Evolutionary conservation across 352 stramenopile species (phyloP), one percentile per base, ranked within the genome.

Genomic region (Pythium chondricola): DNA sequence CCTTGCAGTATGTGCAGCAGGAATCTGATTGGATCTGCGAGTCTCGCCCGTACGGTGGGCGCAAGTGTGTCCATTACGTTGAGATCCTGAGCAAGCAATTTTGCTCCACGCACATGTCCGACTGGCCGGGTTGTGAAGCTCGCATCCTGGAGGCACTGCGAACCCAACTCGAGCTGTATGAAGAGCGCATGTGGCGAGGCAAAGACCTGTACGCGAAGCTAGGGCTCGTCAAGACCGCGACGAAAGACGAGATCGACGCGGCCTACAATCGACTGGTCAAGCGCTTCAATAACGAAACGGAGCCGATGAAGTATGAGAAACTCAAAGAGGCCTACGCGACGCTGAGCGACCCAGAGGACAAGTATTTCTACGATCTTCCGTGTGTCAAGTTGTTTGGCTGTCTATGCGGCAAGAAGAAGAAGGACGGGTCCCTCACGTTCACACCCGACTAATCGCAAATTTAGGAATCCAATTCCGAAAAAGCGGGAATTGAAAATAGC

Each of bases 121-220:
- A 84, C 17, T 92, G 80, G 80, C 24, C 1, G 29, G 69, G 35
- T 2, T 88, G 73, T 35, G 64, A 83, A 14, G 22, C 58, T 8
- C 66, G 64, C 8, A 85, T 91, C 48, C 56, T 83, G 6, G 76
- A 83, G 24, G 80, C 80, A 0, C 43, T 92, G n/a, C 64, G 67
- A 3, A 25, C 61, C 7, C 71, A 87, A 20, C 67, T 92, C 13
- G 76, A 86, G 27, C 48, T 52, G 24, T 92, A 92, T 52, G 81
- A 92, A 30, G 70, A 73, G n/a, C 46, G 56, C 10, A 85, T 89
- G 65, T 92, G 81, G 81, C 70, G 69, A 20, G 74, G 71, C 29
- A 92, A 92, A 50, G 72, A 88, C 38, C 49, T 81, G 48, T 92
- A 92, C 49, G 81, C 81, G 25, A 89, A 89, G 56, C 71, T 92